A percentile compares a stretch with the other conserved stretches of the same genome.
These are phyloP conservation scores for Penicillium lagena DNA, from an alignment of 495 filamentous ascomycete genomes.

Conservation along the genomic window DNA sequence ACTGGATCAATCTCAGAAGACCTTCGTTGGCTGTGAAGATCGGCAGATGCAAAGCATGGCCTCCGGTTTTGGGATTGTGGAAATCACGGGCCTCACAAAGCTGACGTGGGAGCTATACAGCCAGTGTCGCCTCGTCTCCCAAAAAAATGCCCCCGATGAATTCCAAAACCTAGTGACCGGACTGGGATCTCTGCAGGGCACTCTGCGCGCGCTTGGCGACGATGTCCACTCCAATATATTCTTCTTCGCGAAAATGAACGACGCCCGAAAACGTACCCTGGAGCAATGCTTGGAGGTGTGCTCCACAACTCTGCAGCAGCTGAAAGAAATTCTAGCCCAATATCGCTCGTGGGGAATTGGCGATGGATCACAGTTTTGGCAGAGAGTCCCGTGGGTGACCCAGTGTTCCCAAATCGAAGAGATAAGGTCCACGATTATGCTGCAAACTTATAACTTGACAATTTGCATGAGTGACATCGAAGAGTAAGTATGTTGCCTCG, in stretches of 20 bases:
- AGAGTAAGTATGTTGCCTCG: conserved; percentile 18
- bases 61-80: conserved; percentile 18
- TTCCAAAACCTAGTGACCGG: conserved; percentile 30
- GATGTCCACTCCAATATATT: conserved; percentile 21
- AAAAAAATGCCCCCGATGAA: conserved; percentile 28
- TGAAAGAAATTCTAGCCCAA: conserved; percentile 20
- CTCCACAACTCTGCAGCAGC: conserved; percentile 16
- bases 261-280: conserved; percentile 19
- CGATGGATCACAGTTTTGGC: conserved; percentile 28
- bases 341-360: conserved; percentile 20
- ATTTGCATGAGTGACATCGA: conserved; percentile 31
- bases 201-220: conserved; percentile 21
- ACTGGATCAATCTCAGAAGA: neutral
- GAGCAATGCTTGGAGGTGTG: conserved; percentile 23
- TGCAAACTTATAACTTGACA: conserved; percentile 27
- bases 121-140: conserved; percentile 23
- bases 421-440: conserved; percentile 30
- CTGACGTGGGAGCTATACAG: conserved; percentile 32
- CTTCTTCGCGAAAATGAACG: conserved; percentile 19
- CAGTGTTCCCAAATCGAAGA: conserved; percentile 27
- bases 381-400: conserved; percentile 27
- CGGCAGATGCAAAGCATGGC: conserved; percentile 9
- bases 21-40: neutral
- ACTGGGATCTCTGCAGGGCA: conserved; percentile 26
- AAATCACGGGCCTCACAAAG: conserved; percentile 24